Evolutionary conservation across 495 filamentous ascomycete species (phyloP), one percentile per base, ranked within the genome.

Genomic region (Staphylotrichum tortipilum): DNA sequence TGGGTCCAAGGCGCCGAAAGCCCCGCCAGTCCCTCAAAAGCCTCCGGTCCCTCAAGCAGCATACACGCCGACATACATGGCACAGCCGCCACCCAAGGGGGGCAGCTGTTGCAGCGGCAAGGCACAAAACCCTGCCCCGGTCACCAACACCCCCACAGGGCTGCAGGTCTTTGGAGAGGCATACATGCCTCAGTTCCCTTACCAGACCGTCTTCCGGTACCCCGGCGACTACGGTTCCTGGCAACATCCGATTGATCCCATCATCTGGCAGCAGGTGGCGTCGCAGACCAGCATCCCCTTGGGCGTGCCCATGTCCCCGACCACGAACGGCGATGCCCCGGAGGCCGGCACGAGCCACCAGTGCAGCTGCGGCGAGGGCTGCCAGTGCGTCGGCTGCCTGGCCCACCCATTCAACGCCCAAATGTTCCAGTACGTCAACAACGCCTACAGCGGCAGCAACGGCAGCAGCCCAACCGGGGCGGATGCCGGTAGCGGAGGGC

Each of bases 331-430:
- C 6, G 52, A 54, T 10, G 50, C 55, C 6, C 30, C 34, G 10
- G 45, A 57, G 35, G 47, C 26, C 19, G 64, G 63, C 31, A 61
- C 60, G 7, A 65, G 61, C 24, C 71, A 84, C 50, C 65, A 78
- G 42, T 83, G 86, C 64, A 58, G 67, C 56, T 83, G 88, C 61
- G 79, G 88, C 52, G 70, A 82, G 41, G 69, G 70, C 1, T 89
- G 85, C 55, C 68, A 83, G 49, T 89, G 85, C 55, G 56, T 86
- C 21, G 83, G 79, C 18, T 89, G 85, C 57, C 64, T 77, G 19
- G 71, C 75, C 31, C 85, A 89, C 58, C 85, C 85, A 4, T 88
- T 79, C 61, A 89, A 89, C 58, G 67, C 77, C 18, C 75, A 78
- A n/a, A 86, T 82, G n/a, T 69, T 71, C 33, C 70, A 82, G 37